Evolutionary conservation across 1,139 yeast species (phyloP).

Genomic region (Diutina rugosa): DNA sequence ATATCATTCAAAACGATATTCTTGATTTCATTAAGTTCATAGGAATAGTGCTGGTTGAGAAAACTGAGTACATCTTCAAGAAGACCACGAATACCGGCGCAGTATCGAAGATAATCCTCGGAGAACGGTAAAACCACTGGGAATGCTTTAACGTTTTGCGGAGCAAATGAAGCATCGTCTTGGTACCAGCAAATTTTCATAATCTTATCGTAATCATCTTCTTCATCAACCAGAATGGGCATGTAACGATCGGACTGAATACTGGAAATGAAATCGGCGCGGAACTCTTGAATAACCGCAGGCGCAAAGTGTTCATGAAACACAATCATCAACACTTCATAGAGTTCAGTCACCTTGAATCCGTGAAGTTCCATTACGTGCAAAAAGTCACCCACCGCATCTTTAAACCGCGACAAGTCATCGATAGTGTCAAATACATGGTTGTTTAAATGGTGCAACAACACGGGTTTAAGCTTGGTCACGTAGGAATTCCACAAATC

Average conservation of each 20-base stretch:
- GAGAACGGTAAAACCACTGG: slow-evolving; percentile 85
- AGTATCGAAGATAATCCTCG: slow-evolving; percentile 74
- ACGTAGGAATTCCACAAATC: slow-evolving; percentile 71
- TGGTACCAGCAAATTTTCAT: slow-evolving; percentile 62
- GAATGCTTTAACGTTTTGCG: slow-evolving; percentile 22
- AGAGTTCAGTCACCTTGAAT: slow-evolving; percentile 47
- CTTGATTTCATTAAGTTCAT: slow-evolving; percentile 31
- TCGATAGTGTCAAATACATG: slow-evolving; percentile 11
- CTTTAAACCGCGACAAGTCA: slow-evolving; percentile 26
- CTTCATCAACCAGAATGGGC: slow-evolving; percentile 63
- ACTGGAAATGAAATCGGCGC: slow-evolving; percentile 44
- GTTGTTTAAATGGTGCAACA: slow-evolving; percentile 17
- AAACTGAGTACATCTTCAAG: slow-evolving; percentile 52
- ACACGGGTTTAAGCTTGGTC: slow-evolving; percentile 44
- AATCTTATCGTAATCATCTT: slow-evolving; percentile 48
- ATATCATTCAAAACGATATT: slow-evolving; percentile 42
- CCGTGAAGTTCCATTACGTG: slow-evolving; percentile 69
- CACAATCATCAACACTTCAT: slow-evolving; percentile 45
- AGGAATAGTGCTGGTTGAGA: slow-evolving; percentile 50
- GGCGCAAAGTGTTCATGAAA: slow-evolving; percentile 51
- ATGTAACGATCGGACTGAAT: slow-evolving; percentile 77
- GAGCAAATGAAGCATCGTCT: slow-evolving; percentile 33
- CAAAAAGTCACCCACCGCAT: slow-evolving; percentile 55
- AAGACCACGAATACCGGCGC: slow-evolving; percentile 59
- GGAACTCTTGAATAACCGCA: slow-evolving; percentile 42